Evolutionary conservation across 192 early-diverging fungal species (phyloP).

Genomic region (Gamsiella multidivaricata): DNA sequence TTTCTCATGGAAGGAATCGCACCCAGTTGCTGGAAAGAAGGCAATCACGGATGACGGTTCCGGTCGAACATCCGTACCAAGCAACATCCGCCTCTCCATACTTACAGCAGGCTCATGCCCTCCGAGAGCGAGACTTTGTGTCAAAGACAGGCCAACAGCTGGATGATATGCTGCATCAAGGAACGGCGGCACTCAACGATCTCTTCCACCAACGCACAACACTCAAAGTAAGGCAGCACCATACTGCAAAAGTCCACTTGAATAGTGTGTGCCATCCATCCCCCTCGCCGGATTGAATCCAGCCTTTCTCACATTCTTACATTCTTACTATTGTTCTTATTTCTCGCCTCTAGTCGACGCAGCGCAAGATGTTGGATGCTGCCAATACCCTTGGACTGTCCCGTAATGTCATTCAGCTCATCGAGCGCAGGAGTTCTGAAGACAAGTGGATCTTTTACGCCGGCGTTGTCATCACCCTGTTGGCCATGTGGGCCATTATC

Average conservation of each 20-base stretch:
- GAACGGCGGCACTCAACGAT: slow-evolving; percentile 59
- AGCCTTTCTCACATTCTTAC: background rate
- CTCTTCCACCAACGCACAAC: slow-evolving; percentile 66
- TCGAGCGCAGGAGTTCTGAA: slow-evolving; percentile 65
- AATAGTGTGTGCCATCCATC: no score
- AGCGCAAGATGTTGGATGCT: slow-evolving; percentile 66
- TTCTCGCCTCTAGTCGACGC: no score
- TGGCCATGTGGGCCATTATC: slow-evolving; percentile 65
- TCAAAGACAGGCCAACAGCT: slow-evolving; percentile 59
- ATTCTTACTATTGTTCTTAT: no score
- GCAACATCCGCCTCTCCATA: slow-evolving; percentile 59
- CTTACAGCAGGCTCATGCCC: slow-evolving; percentile 54
- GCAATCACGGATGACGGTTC: slow-evolving; percentile 41
- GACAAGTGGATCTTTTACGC: slow-evolving; percentile 73
- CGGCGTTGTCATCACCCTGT: slow-evolving; percentile 61
- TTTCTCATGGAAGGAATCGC: slow-evolving; percentile 58
- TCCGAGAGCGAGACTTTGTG: slow-evolving; percentile 59
- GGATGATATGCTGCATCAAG: slow-evolving; percentile 67
- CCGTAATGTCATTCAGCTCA: slow-evolving; percentile 67
- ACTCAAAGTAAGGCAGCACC: slow-evolving; percentile 63
- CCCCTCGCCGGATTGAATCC: no score
- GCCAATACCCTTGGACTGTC: slow-evolving; percentile 69
- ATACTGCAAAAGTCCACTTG: no score
- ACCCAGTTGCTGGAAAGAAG: slow-evolving; percentile 59
- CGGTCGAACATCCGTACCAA: slow-evolving; percentile 51